Conservation (phyloP, 1,284 basidiomycete genomes). For the Abortiporus biennis region DNA sequence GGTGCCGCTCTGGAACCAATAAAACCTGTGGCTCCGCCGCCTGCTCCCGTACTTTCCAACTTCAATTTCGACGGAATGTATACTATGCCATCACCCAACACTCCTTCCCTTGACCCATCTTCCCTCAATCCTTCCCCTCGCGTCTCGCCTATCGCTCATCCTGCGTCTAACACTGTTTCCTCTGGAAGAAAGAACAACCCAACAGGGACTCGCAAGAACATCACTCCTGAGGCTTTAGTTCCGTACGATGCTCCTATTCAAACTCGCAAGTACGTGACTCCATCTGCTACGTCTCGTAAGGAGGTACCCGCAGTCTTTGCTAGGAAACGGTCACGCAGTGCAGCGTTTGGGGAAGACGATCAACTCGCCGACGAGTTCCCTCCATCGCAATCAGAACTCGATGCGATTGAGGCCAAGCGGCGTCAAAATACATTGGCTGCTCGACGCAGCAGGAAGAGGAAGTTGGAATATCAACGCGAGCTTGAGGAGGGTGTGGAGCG, state of each 20-base stretch:
- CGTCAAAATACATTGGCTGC: conserved; percentile 79
- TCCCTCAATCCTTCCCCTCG: conserved; percentile 31
- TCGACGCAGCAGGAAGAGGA: conserved; percentile 67
- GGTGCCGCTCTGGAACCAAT: conserved; percentile 12
- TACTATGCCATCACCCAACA: conserved; percentile 37
- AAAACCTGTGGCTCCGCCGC: conserved; percentile 13
- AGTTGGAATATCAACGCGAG: conserved; percentile 64
- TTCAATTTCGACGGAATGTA: conserved; percentile 34
- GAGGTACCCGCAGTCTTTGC: conserved; percentile 39
- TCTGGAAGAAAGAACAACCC: conserved; percentile 31
- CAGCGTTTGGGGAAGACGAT: conserved; percentile 49
- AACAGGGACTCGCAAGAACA: conserved; percentile 40
- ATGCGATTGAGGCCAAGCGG: conserved; percentile 72
- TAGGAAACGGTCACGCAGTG: conserved; percentile 50
- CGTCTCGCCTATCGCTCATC: conserved; percentile 14
- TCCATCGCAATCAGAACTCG: conserved; percentile 40
- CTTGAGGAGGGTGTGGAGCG: conserved; percentile 48
- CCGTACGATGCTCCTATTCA: conserved; percentile 43
- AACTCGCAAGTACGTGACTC: conserved; percentile 38
- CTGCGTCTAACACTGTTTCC: conserved; percentile 26
- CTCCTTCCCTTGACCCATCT: conserved; percentile 36
- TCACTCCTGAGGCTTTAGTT: conserved; percentile 35
- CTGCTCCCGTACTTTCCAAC: conserved; percentile 14
- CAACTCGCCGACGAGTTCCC: conserved; percentile 36
- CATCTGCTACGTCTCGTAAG: conserved; percentile 45